phyloP scores from a whole-genome alignment of 2,329 filamentous ascomycete genomes.

The Cercospora janseana region DNA sequence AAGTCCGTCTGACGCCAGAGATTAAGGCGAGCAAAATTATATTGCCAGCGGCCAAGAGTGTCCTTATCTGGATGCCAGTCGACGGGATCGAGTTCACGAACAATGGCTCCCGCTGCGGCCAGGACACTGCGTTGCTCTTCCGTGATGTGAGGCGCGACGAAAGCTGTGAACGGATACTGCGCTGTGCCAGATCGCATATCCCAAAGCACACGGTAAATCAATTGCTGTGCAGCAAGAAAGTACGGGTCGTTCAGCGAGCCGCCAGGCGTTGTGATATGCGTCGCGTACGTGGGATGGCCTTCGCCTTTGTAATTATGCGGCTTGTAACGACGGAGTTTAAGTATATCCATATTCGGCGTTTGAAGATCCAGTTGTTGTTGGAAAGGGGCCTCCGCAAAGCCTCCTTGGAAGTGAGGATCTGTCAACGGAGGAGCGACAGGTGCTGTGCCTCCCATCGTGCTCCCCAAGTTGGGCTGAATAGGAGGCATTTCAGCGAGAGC shows the following conservation, averaged over 20 bases:
- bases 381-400: not conserved
- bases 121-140: slow-evolving; percentile 24
- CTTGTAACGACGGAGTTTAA: slow-evolving; percentile 16
- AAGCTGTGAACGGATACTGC: slow-evolving; percentile 25
- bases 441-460: not conserved
- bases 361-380: slow-evolving; percentile 12
- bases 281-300: slow-evolving; percentile 22
- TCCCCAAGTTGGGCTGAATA: slow-evolving; percentile 2
- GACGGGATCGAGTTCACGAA: slow-evolving; percentile 24
- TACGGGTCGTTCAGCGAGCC: slow-evolving; percentile 26
- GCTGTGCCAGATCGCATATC: slow-evolving; percentile 22
- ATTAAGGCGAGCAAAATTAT: slow-evolving; percentile 81
- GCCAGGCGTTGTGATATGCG: slow-evolving; percentile 23
- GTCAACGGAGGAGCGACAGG: not conserved
- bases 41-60: slow-evolving; percentile 20
- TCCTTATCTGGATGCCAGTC: slow-evolving; percentile 21
- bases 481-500: slow-evolving; percentile 3
- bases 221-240: slow-evolving; percentile 25
- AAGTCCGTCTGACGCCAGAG: slow-evolving; percentile 89
- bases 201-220: slow-evolving; percentile 26
- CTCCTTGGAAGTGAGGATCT: slow-evolving; percentile 4
- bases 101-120: slow-evolving; percentile 23
- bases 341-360: slow-evolving; percentile 15
- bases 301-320: slow-evolving; percentile 26
- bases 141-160: slow-evolving; percentile 26